Conservation (phyloP, 2,329 filamentous ascomycete species). For the Metarhizium anisopliae region DNA sequence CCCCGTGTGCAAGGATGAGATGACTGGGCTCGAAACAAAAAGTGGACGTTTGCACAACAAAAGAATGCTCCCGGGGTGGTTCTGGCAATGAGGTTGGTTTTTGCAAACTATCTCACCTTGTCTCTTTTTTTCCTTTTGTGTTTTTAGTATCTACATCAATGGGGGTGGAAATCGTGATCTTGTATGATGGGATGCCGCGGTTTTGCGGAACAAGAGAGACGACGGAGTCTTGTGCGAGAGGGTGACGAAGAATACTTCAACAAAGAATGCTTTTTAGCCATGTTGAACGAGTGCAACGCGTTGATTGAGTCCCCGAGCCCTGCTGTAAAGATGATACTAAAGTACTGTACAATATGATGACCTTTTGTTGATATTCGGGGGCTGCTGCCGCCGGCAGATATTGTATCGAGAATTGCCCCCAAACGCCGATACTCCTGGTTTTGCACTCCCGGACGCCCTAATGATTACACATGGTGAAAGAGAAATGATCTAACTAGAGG, state of each 20-base stretch:
- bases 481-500: background rate
- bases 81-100: no score
- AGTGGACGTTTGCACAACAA: slow-evolving; percentile 1
- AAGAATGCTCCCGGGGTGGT: background rate
- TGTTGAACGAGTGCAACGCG: background rate
- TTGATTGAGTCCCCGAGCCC: background rate
- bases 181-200: no score
- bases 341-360: background rate
- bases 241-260: background rate
- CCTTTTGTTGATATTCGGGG: no score
- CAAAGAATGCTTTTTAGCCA: background rate
- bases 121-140: no score
- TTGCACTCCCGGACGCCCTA: background rate
- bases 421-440: background rate
- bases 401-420: background rate
- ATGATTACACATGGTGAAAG: background rate
- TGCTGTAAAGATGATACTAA: background rate
- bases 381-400: no score
- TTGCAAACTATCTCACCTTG: no score
- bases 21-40: background rate
- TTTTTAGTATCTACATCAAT: no score
- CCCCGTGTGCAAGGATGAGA: background rate
- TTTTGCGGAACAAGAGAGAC: background rate
- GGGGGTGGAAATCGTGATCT: no score
- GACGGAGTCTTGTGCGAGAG: background rate